These are phyloP conservation scores for Paraurostyla sp. DNA, from an alignment of 73 alveolate genomes.

Conservation along the genomic window DNA sequence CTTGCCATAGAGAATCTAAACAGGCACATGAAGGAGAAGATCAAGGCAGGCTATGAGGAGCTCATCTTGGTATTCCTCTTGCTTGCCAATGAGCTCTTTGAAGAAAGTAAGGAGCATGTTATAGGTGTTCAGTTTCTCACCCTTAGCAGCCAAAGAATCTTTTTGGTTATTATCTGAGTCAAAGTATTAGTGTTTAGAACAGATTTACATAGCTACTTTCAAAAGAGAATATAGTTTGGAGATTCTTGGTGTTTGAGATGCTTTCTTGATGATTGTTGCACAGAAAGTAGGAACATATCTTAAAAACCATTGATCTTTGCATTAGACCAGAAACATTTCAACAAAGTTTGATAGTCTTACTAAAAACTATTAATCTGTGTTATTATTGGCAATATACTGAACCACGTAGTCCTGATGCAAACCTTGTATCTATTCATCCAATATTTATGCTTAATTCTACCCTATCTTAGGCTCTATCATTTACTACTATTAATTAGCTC, in stretches of 20 bases:
- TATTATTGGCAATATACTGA: constrained; percentile 57
- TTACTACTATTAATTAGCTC: no score
- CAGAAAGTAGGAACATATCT: constrained; percentile 62
- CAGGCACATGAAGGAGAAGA: constrained; percentile 63
- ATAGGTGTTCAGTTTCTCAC: constrained; percentile 46
- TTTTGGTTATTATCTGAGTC: neutral
- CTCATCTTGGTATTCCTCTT: constrained; percentile 71
- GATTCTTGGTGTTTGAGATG: constrained; percentile 46
- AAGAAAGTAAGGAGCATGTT: constrained; percentile 61
- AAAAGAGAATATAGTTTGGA: constrained; percentile 51
- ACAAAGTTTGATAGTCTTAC: constrained; percentile 63
- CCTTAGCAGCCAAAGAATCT: constrained; percentile 16
- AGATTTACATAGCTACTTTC: constrained; percentile 47
- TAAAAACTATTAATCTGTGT: constrained; percentile 64
- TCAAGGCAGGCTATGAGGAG: constrained; percentile 55
- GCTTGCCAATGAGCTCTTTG: constrained; percentile 59
- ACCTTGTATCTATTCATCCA: neutral
- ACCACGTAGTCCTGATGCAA: constrained; percentile 30
- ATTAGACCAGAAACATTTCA: constrained; percentile 54
- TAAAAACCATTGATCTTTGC: constrained; percentile 57
- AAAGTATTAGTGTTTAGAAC: constrained; percentile 33
- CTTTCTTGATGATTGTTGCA: constrained; percentile 26
- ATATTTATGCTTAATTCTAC: neutral
- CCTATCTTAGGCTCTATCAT: no score
- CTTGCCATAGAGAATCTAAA: constrained; percentile 38